Base-by-base conservation (phyloP, 768 basidiomycete species). In the Obba rivulosa region DNA sequence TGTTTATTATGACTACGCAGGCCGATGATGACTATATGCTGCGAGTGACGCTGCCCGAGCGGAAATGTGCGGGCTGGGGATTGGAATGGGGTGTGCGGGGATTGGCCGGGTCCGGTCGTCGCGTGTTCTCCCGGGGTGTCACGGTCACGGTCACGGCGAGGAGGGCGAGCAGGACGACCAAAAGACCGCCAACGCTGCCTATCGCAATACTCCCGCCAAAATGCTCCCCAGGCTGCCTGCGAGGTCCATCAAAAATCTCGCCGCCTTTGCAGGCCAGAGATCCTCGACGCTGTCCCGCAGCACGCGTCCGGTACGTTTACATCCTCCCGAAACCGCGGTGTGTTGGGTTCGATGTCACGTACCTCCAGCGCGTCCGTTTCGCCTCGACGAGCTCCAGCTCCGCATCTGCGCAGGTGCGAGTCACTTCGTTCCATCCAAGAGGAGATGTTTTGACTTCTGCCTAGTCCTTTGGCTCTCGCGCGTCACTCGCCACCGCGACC, bases 201-300 rank as follows among this genome's bases (percentile, higher is more conserved):
- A 5, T 13, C 28, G 28, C 59, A 60, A 49, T 57, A 50, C 40
- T n/a, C 66, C 63, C 62, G 60, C 65, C 71, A 82, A 79, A 86
- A 89, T 89, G 87, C 69, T 88, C 66, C 81, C 84, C 69, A 88
- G 83, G 83, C 78, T 87, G 72, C 81, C 84, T 66, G 78, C 79
- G 69, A 79, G 80, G 70, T 78, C 78, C 71, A 75, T 86, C 66
- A 81, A 74, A 69, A 78, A 73, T 64, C 76, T 76, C 56, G 69
- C 72, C 57, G 69, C 68, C 54, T 57, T 73, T 52, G 70, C 75
- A 49, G 66, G 71, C 50, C 63, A 76, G 49, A 78, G 75, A 52
- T 67, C 76, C 44, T 61, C 71, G 43, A 64, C 66, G 5, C 57
- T 72, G 46, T 61, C 70, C 36, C 61, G 69, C 56, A 68, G 62